Evolutionary conservation across 2,329 filamentous ascomycete species (phyloP), one percentile per base, ranked within the genome.

Genomic region (Celoporthe dispersa): DNA sequence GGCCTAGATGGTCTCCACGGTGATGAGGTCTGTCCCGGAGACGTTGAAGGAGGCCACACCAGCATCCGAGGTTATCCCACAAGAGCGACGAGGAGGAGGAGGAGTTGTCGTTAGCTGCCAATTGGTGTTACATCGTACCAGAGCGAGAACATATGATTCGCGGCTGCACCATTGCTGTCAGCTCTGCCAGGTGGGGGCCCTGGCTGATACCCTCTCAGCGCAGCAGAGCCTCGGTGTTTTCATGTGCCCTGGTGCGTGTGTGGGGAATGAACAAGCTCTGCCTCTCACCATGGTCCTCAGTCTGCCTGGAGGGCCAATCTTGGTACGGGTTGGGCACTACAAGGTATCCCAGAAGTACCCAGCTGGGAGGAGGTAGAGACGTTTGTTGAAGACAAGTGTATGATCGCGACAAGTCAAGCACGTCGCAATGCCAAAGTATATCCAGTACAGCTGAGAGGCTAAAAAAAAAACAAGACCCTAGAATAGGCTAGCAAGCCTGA

Each of bases 41-140:
- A 84, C 79, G 73, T 83, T 78, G 78, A 83, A 85, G 33, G 82
- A 80, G 64, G 83, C 82, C 66, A 87, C 76, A 67, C 82, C 80
- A 39, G 80, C 81, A 66, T 80, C 79, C 8, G 74, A 78, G 70
- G 82, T 85, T 39, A 2, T 22, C 22, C 3, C 37, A 33, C 6
- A 28, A 22, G 31, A 31, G 19, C 55, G 7, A 48, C 31, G 19
- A n/a, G 44, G 41, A 64, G 22, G 62, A 48, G 25, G 62, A 51
- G 7, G 31, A 25, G 61, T 2, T 2, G 51, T 41, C 16, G 35
- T 60, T 60, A 55, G 63, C 48, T 25, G 31, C 19, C 44, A 14
- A 9, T 19, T 19, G 12, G n/a, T 25, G 60, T 63, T n/a, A 41
- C 60, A 63, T 39, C 60, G 60, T 9, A 44, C n/a, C 12, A n/a